Percentiles rank a stretch among this genome's conserved stretches.
Evolutionary conservation across 305 asterid genomes (phyloP).

Genomic region (Vinca major): DNA sequence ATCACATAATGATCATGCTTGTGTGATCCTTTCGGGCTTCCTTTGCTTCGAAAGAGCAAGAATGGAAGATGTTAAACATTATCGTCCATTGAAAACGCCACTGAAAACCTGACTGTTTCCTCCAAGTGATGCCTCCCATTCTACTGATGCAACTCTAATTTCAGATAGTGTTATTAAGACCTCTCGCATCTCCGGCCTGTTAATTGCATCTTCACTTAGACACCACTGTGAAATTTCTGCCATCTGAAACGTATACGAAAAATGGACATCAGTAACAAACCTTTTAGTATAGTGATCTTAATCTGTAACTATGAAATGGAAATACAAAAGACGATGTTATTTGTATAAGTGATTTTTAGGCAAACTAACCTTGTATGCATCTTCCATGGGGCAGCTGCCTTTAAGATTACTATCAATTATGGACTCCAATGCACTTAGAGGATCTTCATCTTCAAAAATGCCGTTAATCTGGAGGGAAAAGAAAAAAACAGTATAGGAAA

Average conservation of each 20-base stretch:
- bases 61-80: conserved; percentile 4
- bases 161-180: conserved; percentile 54
- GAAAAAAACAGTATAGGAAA: background rate
- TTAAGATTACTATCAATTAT: conserved; percentile 44
- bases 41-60: background rate
- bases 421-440: conserved; percentile 40
- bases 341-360: background rate
- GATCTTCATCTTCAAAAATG: conserved; percentile 45
- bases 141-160: conserved; percentile 55
- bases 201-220: conserved; percentile 56
- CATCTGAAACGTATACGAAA: conserved; percentile 34
- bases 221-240: conserved; percentile 69
- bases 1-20: background rate
- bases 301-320: background rate
- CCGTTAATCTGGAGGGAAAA: conserved; percentile 40
- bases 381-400: conserved; percentile 61
- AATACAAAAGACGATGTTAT: no score
- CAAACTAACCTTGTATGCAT: conserved; percentile 47
- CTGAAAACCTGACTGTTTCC: conserved; percentile 71
- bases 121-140: conserved; percentile 86
- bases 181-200: conserved; percentile 73
- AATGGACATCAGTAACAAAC: background rate
- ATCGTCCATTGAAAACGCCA: conserved; percentile 58
- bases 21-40: background rate
- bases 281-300: background rate